Evolutionary conservation across 1,284 basidiomycete genomes (phyloP), one percentile per base, ranked within the genome.

Genomic region (Rhodotorula glutinis): DNA sequence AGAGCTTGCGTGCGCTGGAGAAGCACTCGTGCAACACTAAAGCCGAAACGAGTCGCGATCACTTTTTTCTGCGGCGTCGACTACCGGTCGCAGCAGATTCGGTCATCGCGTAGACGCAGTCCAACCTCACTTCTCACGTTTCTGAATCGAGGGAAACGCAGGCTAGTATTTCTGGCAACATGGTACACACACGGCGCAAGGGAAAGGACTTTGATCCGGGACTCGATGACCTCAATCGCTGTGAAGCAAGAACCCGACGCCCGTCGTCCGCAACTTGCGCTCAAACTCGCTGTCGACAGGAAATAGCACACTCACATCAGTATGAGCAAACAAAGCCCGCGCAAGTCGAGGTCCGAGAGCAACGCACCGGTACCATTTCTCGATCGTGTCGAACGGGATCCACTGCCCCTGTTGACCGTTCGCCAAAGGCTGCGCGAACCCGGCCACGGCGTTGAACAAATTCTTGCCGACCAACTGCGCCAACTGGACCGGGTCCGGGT

Each of bases 321-420:
- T 13, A 30, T 3, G 21, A 21, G 16, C 5, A n/a, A 1, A 4
- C 2, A 9, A 19, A 19, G 5, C 19, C 21, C 41, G 41, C 41
- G 21, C 3, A 23, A 2, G 13, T 13, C 16, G 19, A 21, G 13
- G 3, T 5, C 5, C 21, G 13, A 10, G 44, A 41, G 10, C 16
- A 7, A 56, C 65, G 44, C 33, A 69, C 60, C 43, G 44, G 56
- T 73, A 73, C 71, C 71, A 73, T 25, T 53, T 46, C 46, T 64
- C 63, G 3, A 70, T 43, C 17, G 60, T 43, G 19, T 38, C 40
- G 8, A 70, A 57, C 38, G 60, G 60, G 27, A 73, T 62, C 59
- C 65, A 66, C 17, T 54, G 53, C 11, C 47, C 60, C 7, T n/a
- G 25, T 23, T 21, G 41, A 2, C 65, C 71, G 11, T 51, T 46